Conservation (phyloP, 1,139 yeast genomes). For the Yamadazyma conglobata region DNA sequence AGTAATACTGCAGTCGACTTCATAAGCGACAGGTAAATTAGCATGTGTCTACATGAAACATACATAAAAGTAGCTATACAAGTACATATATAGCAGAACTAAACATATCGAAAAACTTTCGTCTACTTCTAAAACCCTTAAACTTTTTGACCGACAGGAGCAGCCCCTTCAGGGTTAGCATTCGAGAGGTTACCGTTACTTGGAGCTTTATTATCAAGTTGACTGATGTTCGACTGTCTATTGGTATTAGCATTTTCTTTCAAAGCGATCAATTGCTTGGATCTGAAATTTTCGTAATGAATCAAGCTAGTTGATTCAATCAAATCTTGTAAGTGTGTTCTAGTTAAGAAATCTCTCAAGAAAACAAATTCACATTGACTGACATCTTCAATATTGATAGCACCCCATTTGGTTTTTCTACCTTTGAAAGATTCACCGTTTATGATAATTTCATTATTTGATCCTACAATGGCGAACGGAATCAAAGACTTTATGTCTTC, state of each 20-base stretch:
- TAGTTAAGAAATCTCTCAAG: conserved; percentile 86
- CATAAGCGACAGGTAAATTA: no score
- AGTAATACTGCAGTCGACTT: no score
- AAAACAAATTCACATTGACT: conserved; percentile 94
- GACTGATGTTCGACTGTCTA: conserved; percentile 24
- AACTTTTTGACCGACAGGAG: conserved; percentile 10
- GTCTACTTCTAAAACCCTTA: conserved; percentile 4
- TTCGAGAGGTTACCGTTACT: conserved; percentile 1
- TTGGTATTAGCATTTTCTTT: conserved; percentile 75
- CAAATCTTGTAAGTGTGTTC: conserved; percentile 94
- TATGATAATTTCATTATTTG: conserved; percentile 72
- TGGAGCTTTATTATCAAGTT: conserved; percentile 5
- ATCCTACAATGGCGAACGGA: conserved; percentile 94
- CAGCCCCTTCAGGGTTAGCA: conserved; percentile 2
- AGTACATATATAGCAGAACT: conserved; percentile 2
- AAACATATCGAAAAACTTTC: no score
- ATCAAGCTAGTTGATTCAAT: conserved; percentile 87
- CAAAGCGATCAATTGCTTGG: conserved; percentile 89
- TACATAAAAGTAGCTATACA: no score
- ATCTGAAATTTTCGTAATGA: conserved; percentile 91
- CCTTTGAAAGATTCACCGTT: conserved; percentile 84
- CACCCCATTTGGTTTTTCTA: conserved; percentile 92
- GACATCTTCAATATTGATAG: conserved; percentile 87
- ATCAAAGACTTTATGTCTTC: conserved; percentile 73
- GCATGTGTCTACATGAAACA: no score